phyloP scores from a whole-genome alignment of 164 flowering plant species.

The Dillenia turbinata region DNA sequence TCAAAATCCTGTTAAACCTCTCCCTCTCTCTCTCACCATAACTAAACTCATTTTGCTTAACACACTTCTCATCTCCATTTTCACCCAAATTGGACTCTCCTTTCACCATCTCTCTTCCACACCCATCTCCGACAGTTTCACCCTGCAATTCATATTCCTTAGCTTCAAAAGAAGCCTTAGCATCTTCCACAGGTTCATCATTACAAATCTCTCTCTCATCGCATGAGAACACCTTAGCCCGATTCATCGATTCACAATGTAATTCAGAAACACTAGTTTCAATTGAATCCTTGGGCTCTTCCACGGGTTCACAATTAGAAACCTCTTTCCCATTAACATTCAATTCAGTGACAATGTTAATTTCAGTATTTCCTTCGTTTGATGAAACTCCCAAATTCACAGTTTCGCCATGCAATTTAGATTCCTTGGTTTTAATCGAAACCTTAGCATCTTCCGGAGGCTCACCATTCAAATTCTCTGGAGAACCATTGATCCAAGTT shows the following conservation, averaged over 20 bases:
- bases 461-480: conserved; percentile 3
- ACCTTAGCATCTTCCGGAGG: conserved; percentile 6
- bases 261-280: background rate
- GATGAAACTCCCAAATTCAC: no score
- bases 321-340: background rate
- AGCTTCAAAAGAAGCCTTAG: background rate
- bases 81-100: background rate
- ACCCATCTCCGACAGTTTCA: no score
- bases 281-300: conserved; percentile 1
- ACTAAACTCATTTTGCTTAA: conserved; percentile 36
- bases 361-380: no score
- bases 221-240: background rate
- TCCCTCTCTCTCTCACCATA: conserved; percentile 80
- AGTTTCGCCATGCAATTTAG: no score
- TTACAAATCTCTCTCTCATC: conserved; percentile 7
- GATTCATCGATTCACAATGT: conserved; percentile 3
- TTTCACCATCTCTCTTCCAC: background rate
- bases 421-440: background rate
- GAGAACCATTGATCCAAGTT: conserved; percentile 8
- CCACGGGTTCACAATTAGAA: background rate
- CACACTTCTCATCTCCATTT: conserved; percentile 19
- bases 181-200: conserved; percentile 8
- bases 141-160: no score
- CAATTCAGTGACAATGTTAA: no score
- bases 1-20: conserved; percentile 75